Percentiles rank a stretch among this genome's conserved stretches.
Conservation (phyloP, 441 rosid species). For the Brassica balearica region DNA sequence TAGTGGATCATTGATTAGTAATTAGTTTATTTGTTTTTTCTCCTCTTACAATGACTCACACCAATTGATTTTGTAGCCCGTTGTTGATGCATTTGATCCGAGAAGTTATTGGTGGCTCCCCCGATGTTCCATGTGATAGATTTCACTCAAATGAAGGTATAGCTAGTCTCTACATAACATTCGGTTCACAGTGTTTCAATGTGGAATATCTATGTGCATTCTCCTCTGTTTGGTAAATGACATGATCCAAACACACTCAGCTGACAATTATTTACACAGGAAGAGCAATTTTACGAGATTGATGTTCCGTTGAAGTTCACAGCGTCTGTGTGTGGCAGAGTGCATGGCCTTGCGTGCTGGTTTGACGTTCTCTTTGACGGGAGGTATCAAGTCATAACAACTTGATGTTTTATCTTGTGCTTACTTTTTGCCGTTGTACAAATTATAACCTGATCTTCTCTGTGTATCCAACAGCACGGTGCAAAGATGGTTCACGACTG, state of each 20-base stretch:
- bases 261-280: constrained; percentile 56
- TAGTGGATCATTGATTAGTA: background rate
- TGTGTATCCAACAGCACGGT: constrained; percentile 62
- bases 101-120: constrained; percentile 92
- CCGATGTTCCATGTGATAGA: constrained; percentile 70
- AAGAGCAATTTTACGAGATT: constrained; percentile 83
- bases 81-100: constrained; percentile 99
- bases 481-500: constrained; percentile 95
- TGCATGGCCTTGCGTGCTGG: constrained; percentile 98
- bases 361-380: constrained; percentile 96
- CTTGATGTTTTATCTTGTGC: background rate
- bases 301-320: constrained; percentile 83
- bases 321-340: constrained; percentile 78
- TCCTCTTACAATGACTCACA: background rate
- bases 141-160: constrained; percentile 80
- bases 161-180: constrained; percentile 1
- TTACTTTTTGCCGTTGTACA: background rate
- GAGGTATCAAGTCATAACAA: constrained; percentile 51
- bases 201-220: constrained; percentile 2
- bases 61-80: constrained; percentile 65
- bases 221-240: background rate
- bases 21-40: background rate
- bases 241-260: constrained; percentile 14
- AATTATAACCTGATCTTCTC: constrained; percentile 10
- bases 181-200: background rate